phyloP scores from a whole-genome alignment of 1,139 yeast genomes.

The Suhomyces bolitotheri region DNA sequence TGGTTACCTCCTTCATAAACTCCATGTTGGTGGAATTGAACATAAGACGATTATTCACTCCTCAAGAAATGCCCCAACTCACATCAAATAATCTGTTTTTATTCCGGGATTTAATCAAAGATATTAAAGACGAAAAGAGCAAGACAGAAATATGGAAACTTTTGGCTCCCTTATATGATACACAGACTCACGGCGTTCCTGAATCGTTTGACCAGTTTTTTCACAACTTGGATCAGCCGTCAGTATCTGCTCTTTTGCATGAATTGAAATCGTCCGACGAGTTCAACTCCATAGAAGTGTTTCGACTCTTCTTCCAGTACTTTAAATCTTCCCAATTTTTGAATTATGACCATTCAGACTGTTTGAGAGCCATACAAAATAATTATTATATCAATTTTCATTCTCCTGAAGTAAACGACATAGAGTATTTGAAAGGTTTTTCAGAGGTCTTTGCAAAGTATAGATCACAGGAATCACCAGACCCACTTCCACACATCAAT shows the following conservation, averaged over 20 bases:
- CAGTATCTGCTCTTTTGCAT: constrained; percentile 16
- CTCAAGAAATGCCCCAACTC: constrained; percentile 11
- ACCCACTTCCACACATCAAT: constrained; percentile 21
- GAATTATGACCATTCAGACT: constrained; percentile 33
- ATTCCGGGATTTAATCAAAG: constrained; percentile 20
- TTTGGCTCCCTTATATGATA: constrained; percentile 17
- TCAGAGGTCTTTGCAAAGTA: constrained; percentile 20
- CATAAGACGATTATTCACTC: constrained; percentile 19
- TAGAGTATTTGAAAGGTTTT: constrained; percentile 24
- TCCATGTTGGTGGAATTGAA: constrained; percentile 30
- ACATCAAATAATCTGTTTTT: constrained; percentile 14
- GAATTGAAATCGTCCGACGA: constrained; percentile 12
- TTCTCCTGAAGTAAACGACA: constrained; percentile 17
- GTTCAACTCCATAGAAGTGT: constrained; percentile 25
- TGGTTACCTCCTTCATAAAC: constrained; percentile 21
- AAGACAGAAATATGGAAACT: constrained; percentile 20
- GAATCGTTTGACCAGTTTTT: constrained; percentile 19
- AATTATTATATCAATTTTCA: constrained; percentile 19
- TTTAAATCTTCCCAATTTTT: constrained; percentile 36
- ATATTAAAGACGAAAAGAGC: constrained; percentile 17
- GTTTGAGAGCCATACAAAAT: constrained; percentile 19
- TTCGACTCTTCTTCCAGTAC: constrained; percentile 25
- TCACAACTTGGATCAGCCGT: constrained; percentile 16
- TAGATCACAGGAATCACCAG: constrained; percentile 11
- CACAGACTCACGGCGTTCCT: constrained; percentile 16